A percentile compares a stretch with the other conserved stretches of the same genome.
phyloP scores from a whole-genome alignment of 257 asterid species.

The Perilla frutescens region DNA sequence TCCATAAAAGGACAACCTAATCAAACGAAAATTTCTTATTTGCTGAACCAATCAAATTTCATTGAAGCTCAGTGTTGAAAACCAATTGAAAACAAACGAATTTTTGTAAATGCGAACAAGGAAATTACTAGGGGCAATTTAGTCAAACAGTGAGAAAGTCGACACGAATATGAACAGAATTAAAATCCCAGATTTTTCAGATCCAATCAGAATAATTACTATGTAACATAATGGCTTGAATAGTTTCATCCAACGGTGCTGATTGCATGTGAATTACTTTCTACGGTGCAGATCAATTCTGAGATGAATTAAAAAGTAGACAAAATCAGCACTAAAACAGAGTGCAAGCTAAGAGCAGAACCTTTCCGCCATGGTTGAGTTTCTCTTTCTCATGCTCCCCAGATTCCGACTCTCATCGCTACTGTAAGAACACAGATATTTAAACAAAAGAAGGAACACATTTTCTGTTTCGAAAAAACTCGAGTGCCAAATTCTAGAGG shows the following conservation, averaged over 20 bases:
- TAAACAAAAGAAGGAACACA: too few species aligned
- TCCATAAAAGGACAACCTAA: background rate
- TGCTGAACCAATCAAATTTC: background rate
- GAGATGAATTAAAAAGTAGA: background rate
- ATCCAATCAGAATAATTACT: slow-evolving; percentile 33
- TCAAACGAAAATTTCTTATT: background rate
- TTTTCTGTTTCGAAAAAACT: background rate
- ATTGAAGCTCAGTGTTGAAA: background rate
- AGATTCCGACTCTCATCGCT: slow-evolving; percentile 39
- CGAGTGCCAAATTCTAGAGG: background rate
- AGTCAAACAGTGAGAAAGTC: slow-evolving; percentile 14
- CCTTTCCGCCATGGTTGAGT: slow-evolving; percentile 64
- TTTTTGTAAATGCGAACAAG: background rate
- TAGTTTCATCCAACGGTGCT: slow-evolving; percentile 17
- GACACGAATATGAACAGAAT: slow-evolving; percentile 21
- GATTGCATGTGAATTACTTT: slow-evolving; percentile 32
- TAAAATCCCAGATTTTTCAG: slow-evolving; percentile 27
- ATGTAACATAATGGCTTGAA: background rate
- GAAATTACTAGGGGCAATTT: slow-evolving; percentile 1
- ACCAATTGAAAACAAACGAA: background rate
- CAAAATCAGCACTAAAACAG: slow-evolving; percentile 6
- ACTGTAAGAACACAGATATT: slow-evolving; percentile 32
- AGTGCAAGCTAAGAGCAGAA: slow-evolving; percentile 36
- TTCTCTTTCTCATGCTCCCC: slow-evolving; percentile 54
- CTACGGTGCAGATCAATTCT: slow-evolving; percentile 31